Percentiles rank a stretch among this genome's conserved stretches.
These are phyloP conservation scores for Cyanidium caldarium DNA, from an alignment of 23 red algal genomes.

Conservation along the genomic window DNA sequence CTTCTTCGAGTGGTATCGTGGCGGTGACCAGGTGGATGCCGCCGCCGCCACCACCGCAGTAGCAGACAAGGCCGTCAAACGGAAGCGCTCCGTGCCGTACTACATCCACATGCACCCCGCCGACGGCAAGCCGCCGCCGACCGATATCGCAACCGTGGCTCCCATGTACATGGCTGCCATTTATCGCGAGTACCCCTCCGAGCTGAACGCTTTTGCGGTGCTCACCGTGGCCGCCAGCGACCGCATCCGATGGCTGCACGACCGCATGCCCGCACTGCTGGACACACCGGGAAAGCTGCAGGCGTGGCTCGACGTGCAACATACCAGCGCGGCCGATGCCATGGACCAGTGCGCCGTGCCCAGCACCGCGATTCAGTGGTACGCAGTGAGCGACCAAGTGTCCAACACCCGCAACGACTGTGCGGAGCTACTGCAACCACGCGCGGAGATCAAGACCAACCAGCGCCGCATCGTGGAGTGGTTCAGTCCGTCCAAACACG, in stretches of 20 bases:
- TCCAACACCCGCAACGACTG: not conserved
- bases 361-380: not conserved
- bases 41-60: not conserved
- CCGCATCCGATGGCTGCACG: constrained; percentile 2
- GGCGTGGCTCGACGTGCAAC: constrained; percentile 4
- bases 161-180: constrained; percentile 14
- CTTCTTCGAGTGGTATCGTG: constrained; percentile 10
- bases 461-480: no score
- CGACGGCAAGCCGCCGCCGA: no score
- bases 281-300: not conserved
- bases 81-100: no score
- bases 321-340: not conserved
- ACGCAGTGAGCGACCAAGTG: not conserved
- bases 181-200: not conserved
- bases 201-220: constrained; percentile 6
- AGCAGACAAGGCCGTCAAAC: no score
- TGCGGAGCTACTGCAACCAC: no score
- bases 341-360: not conserved
- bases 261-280: constrained; percentile 18
- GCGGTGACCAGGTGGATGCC: not conserved
- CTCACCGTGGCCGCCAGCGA: constrained; percentile 9
- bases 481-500: no score
- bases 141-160: no score
- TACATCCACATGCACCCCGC: no score
- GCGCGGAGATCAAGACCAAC: no score